phyloP scores from a whole-genome alignment of 306 rosid species.

The Alnus rubra region DNA sequence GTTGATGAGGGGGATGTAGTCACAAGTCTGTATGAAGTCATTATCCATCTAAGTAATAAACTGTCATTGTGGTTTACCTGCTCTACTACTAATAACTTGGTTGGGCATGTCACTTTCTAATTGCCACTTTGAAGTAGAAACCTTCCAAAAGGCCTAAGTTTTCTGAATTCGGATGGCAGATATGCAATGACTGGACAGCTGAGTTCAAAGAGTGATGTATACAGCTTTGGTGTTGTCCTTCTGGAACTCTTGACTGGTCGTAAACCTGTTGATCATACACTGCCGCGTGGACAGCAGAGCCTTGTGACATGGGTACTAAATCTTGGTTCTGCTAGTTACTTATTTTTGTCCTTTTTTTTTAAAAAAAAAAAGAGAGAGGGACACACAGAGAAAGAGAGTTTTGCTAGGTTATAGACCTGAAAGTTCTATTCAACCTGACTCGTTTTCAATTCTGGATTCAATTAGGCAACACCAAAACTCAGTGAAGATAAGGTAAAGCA shows the following conservation, averaged over 20 bases:
- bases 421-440: conserved; percentile 21
- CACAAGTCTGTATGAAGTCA: not conserved
- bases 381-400: not conserved
- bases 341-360: conserved; percentile 1
- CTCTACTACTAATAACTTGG: not conserved
- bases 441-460: conserved; percentile 21
- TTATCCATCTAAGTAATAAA: not conserved
- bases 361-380: not conserved
- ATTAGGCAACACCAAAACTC: conserved; percentile 79
- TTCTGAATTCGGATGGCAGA: conserved; percentile 45
- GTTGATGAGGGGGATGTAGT: not conserved
- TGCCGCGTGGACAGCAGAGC: conserved; percentile 89
- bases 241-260: conserved; percentile 82
- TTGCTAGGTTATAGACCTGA: not conserved
- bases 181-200: conserved; percentile 81
- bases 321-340: conserved; percentile 16
- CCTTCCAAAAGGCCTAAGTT: not conserved
- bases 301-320: conserved; percentile 82
- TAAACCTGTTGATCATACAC: conserved; percentile 78
- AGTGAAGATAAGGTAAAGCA: conserved; percentile 84
- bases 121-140: conserved; percentile 16
- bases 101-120: conserved; percentile 9
- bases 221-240: conserved; percentile 77
- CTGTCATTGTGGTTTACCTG: not conserved
- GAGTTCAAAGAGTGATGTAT: conserved; percentile 75